Percentiles rank a stretch among this genome's conserved stretches.
Conservation (phyloP, 192 early-diverging fungal genomes). For the Entomortierella lignicola region DNA sequence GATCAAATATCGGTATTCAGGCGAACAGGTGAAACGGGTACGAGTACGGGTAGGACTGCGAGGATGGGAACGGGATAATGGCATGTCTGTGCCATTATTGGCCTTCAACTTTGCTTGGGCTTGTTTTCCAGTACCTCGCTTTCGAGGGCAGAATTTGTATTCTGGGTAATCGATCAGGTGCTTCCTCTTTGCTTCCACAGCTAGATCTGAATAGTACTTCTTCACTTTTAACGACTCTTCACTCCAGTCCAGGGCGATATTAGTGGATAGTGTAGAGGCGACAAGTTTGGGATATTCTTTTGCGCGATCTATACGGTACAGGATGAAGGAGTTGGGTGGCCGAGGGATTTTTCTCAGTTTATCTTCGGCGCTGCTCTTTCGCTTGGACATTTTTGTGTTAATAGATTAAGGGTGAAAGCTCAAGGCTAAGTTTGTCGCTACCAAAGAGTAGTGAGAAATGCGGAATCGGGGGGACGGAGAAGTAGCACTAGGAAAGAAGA, state of each 20-base stretch:
- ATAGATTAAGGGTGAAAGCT: too few relatives aligned
- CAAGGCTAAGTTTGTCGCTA: too few relatives aligned
- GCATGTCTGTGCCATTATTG: too few relatives aligned
- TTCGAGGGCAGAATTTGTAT: constrained; percentile 55
- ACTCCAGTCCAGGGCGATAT: constrained; percentile 41
- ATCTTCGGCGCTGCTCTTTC: background rate
- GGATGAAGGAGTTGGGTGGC: constrained; percentile 53
- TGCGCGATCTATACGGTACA: constrained; percentile 48
- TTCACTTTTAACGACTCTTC: constrained; percentile 17
- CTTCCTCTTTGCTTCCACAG: constrained; percentile 23
- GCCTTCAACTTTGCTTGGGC: constrained; percentile 13
- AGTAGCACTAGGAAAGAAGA: too few relatives aligned
- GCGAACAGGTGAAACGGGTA: too few relatives aligned
- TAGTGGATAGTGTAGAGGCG: constrained; percentile 36
- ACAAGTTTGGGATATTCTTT: constrained; percentile 22
- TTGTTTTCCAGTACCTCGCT: constrained; percentile 49
- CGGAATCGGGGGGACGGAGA: too few relatives aligned
- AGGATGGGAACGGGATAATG: too few relatives aligned
- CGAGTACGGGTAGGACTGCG: too few relatives aligned
- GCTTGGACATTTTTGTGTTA: too few relatives aligned
- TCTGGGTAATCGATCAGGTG: constrained; percentile 35
- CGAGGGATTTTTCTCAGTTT: constrained; percentile 28
- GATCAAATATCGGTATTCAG: too few relatives aligned
- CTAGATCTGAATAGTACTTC: constrained; percentile 20
- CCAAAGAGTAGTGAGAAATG: too few relatives aligned